phyloP scores from a whole-genome alignment of 164 flowering plant genomes.

The Sedum album region DNA sequence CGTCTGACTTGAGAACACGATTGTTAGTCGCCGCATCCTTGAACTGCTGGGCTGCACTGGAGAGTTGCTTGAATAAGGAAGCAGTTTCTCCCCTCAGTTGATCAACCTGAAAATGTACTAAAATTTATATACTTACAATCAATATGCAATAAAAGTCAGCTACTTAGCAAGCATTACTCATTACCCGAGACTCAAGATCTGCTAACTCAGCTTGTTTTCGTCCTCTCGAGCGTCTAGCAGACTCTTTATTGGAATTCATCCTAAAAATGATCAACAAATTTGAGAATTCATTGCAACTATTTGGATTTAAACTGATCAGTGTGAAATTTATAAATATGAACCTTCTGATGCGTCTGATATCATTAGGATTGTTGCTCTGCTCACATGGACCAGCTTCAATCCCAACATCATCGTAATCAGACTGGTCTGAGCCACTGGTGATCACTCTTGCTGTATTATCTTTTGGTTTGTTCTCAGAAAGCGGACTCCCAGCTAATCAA shows the following conservation, averaged over 20 bases:
- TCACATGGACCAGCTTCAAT: conserved; percentile 58
- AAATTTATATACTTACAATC: not conserved
- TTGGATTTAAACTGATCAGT: not conserved
- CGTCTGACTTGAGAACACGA: conserved; percentile 55
- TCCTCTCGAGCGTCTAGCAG: conserved; percentile 79
- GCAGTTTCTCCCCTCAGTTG: conserved; percentile 51
- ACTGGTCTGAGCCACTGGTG: conserved; percentile 55
- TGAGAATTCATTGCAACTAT: not conserved
- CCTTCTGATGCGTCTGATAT: conserved; percentile 54
- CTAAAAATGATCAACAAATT: conserved; percentile 23
- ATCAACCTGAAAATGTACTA: conserved; percentile 35
- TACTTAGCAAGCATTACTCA: not conserved
- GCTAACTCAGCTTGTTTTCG: conserved; percentile 69
- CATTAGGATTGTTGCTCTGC: conserved; percentile 37
- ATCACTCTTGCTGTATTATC: conserved; percentile 28
- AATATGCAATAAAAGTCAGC: not conserved
- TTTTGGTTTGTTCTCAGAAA: conserved; percentile 31
- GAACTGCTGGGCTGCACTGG: conserved; percentile 46
- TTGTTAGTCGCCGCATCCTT: conserved; percentile 49
- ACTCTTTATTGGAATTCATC: conserved; percentile 72
- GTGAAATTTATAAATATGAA: conserved; percentile 8
- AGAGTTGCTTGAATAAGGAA: conserved; percentile 49
- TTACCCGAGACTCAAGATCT: conserved; percentile 70
- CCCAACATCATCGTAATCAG: conserved; percentile 56
- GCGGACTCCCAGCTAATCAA: conserved; percentile 45